phyloP scores from a whole-genome alignment of 192 early-diverging fungal genomes.

The Coemansia sp. region DNA sequence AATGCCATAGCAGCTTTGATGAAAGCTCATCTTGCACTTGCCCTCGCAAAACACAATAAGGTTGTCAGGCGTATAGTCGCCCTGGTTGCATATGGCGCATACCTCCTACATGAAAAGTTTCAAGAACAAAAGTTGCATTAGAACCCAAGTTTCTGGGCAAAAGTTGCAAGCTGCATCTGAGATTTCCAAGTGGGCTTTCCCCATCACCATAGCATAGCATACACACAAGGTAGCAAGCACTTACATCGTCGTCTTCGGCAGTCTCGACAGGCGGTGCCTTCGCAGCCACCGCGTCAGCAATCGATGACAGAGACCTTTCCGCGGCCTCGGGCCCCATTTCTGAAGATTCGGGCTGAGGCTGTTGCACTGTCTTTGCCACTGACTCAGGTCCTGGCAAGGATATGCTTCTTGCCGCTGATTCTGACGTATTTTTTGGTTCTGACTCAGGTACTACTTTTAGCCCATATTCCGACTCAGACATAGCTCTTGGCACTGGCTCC shows the following conservation, averaged over 20 bases:
- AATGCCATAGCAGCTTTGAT: constrained; percentile 49
- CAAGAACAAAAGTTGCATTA: background rate
- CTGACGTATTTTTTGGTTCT: constrained; percentile 33
- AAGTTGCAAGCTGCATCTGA: too few relatives aligned
- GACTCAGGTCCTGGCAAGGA: too few relatives aligned
- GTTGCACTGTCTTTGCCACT: background rate
- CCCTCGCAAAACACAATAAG: constrained; percentile 50
- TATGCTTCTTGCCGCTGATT: background rate
- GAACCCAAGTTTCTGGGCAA: background rate
- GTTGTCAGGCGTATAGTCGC: constrained; percentile 33
- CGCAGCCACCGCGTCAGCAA: background rate
- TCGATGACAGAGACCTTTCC: background rate
- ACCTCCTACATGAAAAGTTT: constrained; percentile 27
- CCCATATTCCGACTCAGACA: background rate
- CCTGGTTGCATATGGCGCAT: constrained; percentile 39
- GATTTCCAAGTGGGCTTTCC: background rate
- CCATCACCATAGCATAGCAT: background rate
- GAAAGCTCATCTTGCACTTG: constrained; percentile 34
- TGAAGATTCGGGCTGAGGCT: background rate
- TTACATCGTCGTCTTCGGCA: constrained; percentile 4
- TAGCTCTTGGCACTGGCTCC: background rate
- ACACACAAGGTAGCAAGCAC: background rate
- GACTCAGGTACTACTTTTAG: constrained; percentile 48
- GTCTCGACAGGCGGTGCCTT: background rate
- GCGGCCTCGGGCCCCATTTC: background rate